These are phyloP conservation scores for Drosera capensis DNA, from an alignment of 148 eudicot genomes.

Conservation along the genomic window DNA sequence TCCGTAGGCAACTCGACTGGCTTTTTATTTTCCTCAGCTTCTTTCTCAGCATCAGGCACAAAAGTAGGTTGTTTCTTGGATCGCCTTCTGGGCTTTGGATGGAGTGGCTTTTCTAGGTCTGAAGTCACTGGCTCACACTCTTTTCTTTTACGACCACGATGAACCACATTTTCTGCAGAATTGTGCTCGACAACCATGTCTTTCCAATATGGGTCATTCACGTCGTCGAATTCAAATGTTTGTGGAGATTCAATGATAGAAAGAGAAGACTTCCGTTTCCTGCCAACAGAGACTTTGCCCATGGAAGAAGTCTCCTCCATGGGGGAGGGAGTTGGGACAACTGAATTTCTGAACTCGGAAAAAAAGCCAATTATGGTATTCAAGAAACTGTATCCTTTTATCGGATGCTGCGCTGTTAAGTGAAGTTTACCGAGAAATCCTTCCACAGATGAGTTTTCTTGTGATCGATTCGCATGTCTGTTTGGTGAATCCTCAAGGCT, in stretches of 20 bases:
- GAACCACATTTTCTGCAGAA: conserved; percentile 45
- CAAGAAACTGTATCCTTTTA: conserved; percentile 28
- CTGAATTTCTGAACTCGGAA: conserved; percentile 45
- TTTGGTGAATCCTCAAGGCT: conserved; percentile 18
- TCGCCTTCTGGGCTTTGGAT: conserved; percentile 28
- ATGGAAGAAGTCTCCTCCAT: conserved; percentile 12
- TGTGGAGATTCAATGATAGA: conserved; percentile 28
- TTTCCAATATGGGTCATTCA: conserved; percentile 87
- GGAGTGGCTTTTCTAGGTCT: conserved; percentile 30
- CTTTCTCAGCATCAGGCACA: conserved; percentile 20
- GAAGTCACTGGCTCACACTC: conserved; percentile 19
- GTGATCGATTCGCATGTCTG: conserved; percentile 10
- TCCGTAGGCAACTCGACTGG: conserved; percentile 47
- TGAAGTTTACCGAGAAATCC: conserved; percentile 60
- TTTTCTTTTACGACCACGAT: conserved; percentile 28
- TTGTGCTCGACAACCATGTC: conserved; percentile 72
- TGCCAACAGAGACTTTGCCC: conserved; percentile 24
- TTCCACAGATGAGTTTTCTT: conserved; percentile 36
- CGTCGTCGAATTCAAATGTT: conserved; percentile 78
- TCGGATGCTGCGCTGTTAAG: conserved; percentile 54
- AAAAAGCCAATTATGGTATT: conserved; percentile 29
- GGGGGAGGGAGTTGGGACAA: conserved; percentile 24
- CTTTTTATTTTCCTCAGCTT: conserved; percentile 18
- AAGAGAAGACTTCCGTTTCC: conserved; percentile 43
- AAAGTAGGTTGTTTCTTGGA: conserved; percentile 39